A percentile compares a stretch with the other conserved stretches of the same genome.
Evolutionary conservation across 148 eudicot species (phyloP).

Genomic region (Rhododendron ferrugineum): DNA sequence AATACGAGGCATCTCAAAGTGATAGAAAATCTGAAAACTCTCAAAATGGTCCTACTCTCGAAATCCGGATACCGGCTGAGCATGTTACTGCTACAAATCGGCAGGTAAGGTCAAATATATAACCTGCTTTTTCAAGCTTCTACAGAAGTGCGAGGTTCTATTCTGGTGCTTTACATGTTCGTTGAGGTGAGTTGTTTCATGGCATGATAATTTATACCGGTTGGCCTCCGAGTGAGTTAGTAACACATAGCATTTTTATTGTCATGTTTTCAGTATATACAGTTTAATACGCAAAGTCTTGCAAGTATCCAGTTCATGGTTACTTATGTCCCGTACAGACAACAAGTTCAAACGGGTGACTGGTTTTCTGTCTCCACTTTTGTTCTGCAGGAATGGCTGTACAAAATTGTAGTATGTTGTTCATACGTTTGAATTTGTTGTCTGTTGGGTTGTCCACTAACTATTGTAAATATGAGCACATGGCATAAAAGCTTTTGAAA

Average conservation of each 20-base stretch:
- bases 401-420: neutral
- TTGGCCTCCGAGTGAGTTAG: neutral
- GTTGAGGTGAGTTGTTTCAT: neutral
- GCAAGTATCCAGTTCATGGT: neutral
- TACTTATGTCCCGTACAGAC: neutral
- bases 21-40: slow-evolving; percentile 51
- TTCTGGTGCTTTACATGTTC: neutral
- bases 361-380: neutral
- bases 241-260: neutral
- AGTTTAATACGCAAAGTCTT: neutral
- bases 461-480: neutral
- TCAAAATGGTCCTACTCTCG: slow-evolving; percentile 68
- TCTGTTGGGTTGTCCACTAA: neutral
- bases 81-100: slow-evolving; percentile 95
- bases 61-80: slow-evolving; percentile 86
- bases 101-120: slow-evolving; percentile 49
- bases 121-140: neutral
- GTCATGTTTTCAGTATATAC: neutral
- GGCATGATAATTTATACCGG: neutral
- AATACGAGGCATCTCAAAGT: slow-evolving; percentile 50
- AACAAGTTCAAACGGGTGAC: neutral
- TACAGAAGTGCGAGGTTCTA: neutral
- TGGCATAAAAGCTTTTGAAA: neutral
- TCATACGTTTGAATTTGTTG: neutral
- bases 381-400: neutral